Percentiles rank a stretch among this genome's conserved stretches.
Conservation (phyloP, 305 asterid genomes). For the Ajuga reptans region DNA sequence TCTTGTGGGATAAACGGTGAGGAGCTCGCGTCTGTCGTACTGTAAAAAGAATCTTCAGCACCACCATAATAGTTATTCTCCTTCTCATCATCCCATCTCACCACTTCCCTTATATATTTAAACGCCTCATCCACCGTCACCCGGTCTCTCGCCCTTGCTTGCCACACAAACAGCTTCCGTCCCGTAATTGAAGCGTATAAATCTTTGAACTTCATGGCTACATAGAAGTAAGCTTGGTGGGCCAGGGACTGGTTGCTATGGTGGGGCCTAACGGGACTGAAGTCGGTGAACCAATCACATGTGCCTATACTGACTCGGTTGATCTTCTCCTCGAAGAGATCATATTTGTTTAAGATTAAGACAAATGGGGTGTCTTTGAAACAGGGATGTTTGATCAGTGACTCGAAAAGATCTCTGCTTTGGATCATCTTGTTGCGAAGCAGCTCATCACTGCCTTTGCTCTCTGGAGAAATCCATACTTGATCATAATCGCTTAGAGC, state of each 20-base stretch:
- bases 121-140: slow-evolving; percentile 65
- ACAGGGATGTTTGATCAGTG: slow-evolving; percentile 57
- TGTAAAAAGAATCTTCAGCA: slow-evolving; percentile 65
- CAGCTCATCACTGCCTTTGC: slow-evolving; percentile 24
- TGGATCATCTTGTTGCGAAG: slow-evolving; percentile 68
- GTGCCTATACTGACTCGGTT: slow-evolving; percentile 40
- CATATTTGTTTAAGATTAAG: slow-evolving; percentile 57
- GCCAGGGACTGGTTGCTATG: slow-evolving; percentile 56
- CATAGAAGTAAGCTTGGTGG: slow-evolving; percentile 64
- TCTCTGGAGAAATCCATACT: slow-evolving; percentile 38
- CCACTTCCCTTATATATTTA: slow-evolving; percentile 64
- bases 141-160: slow-evolving; percentile 60
- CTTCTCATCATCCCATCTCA: slow-evolving; percentile 82
- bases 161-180: slow-evolving; percentile 68
- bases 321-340: slow-evolving; percentile 62
- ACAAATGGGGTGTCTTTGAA: slow-evolving; percentile 68
- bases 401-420: slow-evolving; percentile 55
- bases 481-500: slow-evolving; percentile 68
- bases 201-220: slow-evolving; percentile 76
- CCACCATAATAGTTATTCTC: slow-evolving; percentile 40
- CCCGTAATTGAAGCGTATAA: slow-evolving; percentile 53
- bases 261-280: slow-evolving; percentile 49
- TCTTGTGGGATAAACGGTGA: slow-evolving; percentile 43
- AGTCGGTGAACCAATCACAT: slow-evolving; percentile 64
- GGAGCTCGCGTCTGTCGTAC: slow-evolving; percentile 63